These are phyloP conservation scores for Lanmaoa pseudosensibilis DNA, from an alignment of 768 basidiomycete species.

Conservation along the genomic window DNA sequence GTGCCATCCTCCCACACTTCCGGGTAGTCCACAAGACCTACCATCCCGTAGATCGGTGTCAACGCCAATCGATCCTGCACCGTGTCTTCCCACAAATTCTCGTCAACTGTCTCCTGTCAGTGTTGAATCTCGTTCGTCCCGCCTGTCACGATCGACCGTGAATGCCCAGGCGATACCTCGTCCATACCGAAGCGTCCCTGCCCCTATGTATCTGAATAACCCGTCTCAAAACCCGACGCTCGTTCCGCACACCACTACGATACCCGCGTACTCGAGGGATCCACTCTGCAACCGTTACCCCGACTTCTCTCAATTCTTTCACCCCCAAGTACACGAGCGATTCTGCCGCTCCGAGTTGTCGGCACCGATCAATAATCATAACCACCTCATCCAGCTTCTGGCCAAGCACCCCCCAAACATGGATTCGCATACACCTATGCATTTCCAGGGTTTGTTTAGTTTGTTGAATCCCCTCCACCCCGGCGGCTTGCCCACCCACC, in stretches of 20 bases:
- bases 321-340: slow-evolving; percentile 14
- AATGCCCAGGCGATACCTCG: background rate
- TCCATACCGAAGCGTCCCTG: slow-evolving; percentile 1
- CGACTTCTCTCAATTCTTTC: slow-evolving; percentile 35
- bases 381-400: background rate
- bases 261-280: slow-evolving; percentile 30
- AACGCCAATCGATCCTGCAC: background rate
- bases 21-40: background rate
- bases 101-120: background rate
- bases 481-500: background rate
- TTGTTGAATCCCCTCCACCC: background rate
- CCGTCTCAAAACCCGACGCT: background rate
- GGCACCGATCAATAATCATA: background rate
- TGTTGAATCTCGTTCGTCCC: background rate
- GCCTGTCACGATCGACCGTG: background rate
- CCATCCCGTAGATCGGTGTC: slow-evolving; percentile 6
- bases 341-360: background rate
- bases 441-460: background rate
- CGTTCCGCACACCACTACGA: background rate
- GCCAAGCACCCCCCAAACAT: background rate
- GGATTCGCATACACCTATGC: background rate
- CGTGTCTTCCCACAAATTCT: background rate
- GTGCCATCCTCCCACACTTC: background rate
- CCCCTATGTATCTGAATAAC: background rate
- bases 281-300: slow-evolving; percentile 33